Evolutionary conservation across 371 early-diverging fungal genomes (phyloP).

Genomic region (Sanchytrium tribonematis): DNA sequence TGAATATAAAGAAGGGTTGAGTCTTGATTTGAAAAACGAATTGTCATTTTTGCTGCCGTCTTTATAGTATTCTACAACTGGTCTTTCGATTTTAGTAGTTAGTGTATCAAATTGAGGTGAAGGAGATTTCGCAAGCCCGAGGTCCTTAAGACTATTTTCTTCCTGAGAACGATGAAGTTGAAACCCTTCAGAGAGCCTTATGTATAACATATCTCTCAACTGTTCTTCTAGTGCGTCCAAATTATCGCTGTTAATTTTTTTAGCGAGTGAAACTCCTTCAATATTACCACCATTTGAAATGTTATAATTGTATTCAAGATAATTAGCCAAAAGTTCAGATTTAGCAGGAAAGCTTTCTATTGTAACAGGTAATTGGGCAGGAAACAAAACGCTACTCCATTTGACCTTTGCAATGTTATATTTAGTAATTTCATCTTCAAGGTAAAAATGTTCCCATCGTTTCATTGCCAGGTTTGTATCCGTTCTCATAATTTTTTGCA

Average conservation of each 20-base stretch:
- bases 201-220: conserved; percentile 54
- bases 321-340: conserved; percentile 35
- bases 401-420: conserved; percentile 7
- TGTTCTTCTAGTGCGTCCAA: conserved; percentile 19
- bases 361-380: conserved; percentile 74
- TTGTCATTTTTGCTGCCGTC: conserved; percentile 1
- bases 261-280: conserved; percentile 22
- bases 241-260: conserved; percentile 13
- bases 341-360: conserved; percentile 55
- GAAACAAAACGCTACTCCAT: conserved; percentile 62
- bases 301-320: conserved; percentile 49
- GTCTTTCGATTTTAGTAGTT: conserved; percentile 2
- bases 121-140: conserved; percentile 3
- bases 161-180: conserved; percentile 25
- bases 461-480: not conserved
- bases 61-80: not conserved
- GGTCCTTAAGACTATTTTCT: conserved; percentile 2
- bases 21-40: conserved; percentile 3
- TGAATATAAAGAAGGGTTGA: conserved; percentile 3
- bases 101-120: conserved; percentile 2
- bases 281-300: conserved; percentile 34
- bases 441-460: not conserved
- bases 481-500: not conserved
- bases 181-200: conserved; percentile 72
- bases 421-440: not conserved